Conservation (phyloP, 2,329 filamentous ascomycete species). For the Ascochyta viciae-villosae region DNA sequence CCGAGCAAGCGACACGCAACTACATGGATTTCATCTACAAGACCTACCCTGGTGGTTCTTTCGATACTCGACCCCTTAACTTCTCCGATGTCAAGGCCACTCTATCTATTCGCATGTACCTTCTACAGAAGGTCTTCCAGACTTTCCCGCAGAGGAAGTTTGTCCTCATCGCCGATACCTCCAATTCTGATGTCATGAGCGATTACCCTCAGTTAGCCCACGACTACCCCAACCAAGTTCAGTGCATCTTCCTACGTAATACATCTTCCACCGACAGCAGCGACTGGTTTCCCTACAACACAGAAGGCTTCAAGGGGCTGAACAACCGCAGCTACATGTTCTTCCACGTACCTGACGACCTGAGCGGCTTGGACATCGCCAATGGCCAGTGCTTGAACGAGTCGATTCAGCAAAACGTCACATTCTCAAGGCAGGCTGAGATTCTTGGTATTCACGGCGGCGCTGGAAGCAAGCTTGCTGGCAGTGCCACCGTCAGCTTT, state of each 20-base stretch:
- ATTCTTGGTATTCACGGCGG: constrained; percentile 45
- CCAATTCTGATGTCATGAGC: constrained; percentile 78
- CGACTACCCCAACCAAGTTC: constrained; percentile 73
- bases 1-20: constrained; percentile 76
- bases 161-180: constrained; percentile 77
- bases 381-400: constrained; percentile 73
- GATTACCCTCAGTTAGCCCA: constrained; percentile 67
- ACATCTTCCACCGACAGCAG: constrained; percentile 71
- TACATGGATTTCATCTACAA: constrained; percentile 84
- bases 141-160: constrained; percentile 79
- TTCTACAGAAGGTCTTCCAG: constrained; percentile 75
- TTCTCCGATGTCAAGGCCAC: constrained; percentile 79
- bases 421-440: constrained; percentile 60
- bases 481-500: constrained; percentile 42
- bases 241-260: constrained; percentile 80
- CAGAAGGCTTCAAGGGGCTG: constrained; percentile 71
- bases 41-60: constrained; percentile 77
- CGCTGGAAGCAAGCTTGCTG: constrained; percentile 32
- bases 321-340: constrained; percentile 78
- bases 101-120: constrained; percentile 71
- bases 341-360: constrained; percentile 74
- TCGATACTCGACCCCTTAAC: constrained; percentile 77
- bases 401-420: constrained; percentile 72
- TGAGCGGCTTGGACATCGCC: constrained; percentile 69
- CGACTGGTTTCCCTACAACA: constrained; percentile 78